phyloP scores from a whole-genome alignment of 106 monocot genomes.

The Acorus gramineus region DNA sequence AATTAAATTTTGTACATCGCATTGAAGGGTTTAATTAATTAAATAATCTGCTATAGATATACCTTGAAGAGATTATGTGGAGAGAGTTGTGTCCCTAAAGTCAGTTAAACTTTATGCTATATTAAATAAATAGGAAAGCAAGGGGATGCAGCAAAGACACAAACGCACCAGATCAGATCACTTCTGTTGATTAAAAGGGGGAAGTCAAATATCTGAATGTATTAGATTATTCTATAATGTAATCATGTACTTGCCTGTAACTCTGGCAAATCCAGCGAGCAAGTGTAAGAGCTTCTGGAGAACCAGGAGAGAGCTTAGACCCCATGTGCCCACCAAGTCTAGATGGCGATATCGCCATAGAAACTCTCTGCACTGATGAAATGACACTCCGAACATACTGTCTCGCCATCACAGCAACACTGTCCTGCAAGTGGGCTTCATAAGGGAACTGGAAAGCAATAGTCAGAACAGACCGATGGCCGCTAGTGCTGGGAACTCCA shows the following conservation, averaged over 20 bases:
- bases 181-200: too few relatives aligned
- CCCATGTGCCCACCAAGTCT: constrained; percentile 25
- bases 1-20: too few relatives aligned
- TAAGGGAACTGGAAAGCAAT: constrained; percentile 94
- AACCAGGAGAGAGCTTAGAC: constrained; percentile 40
- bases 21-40: too few relatives aligned
- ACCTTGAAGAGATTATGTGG: too few relatives aligned
- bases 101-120: too few relatives aligned
- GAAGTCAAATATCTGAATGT: too few relatives aligned
- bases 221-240: too few relatives aligned
- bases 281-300: constrained; percentile 71
- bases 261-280: constrained; percentile 77
- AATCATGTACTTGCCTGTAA: constrained; percentile 41
- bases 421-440: constrained; percentile 67
- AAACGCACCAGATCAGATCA: too few relatives aligned
- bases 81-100: too few relatives aligned
- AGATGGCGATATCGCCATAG: constrained; percentile 68
- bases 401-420: constrained; percentile 70
- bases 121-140: too few relatives aligned
- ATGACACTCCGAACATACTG: constrained; percentile 84
- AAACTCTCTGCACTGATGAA: constrained; percentile 88
- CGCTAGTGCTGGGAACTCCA: constrained; percentile 7
- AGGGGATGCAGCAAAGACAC: too few relatives aligned
- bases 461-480: constrained; percentile 61
- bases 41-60: too few relatives aligned